Conservation (phyloP, 202 grass and related monocot genomes). For the Schoenoplectus triqueter region DNA sequence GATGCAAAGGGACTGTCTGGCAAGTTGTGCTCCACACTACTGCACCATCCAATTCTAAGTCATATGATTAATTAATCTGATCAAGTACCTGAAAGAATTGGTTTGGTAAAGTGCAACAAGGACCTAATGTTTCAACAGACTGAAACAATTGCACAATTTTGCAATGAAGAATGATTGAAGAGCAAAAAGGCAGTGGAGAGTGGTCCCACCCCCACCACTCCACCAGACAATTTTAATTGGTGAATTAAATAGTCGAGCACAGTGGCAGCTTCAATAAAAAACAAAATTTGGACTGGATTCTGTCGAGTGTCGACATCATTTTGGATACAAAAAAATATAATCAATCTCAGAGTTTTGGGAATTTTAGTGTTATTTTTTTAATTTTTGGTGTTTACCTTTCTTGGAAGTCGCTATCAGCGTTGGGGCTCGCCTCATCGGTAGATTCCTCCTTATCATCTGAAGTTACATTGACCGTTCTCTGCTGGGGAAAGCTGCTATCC, state of each 20-base stretch:
- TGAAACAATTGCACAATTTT: slow-evolving; percentile 42
- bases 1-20: slow-evolving; percentile 83
- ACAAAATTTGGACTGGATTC: slow-evolving; percentile 38
- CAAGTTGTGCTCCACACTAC: slow-evolving; percentile 74
- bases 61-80: background rate
- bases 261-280: slow-evolving; percentile 28
- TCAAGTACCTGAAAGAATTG: background rate
- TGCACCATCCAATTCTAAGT: slow-evolving; percentile 5
- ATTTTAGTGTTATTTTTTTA: slow-evolving; percentile 32
- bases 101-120: slow-evolving; percentile 34
- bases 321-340: background rate
- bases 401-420: slow-evolving; percentile 60
- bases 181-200: background rate
- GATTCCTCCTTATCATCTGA: slow-evolving; percentile 70
- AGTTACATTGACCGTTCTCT: slow-evolving; percentile 51
- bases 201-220: slow-evolving; percentile 19
- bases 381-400: slow-evolving; percentile 66
- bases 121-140: slow-evolving; percentile 17
- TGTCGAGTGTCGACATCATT: slow-evolving; percentile 25
- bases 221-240: slow-evolving; percentile 36
- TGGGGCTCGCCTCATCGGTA: slow-evolving; percentile 54
- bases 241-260: slow-evolving; percentile 18
- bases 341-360: background rate
- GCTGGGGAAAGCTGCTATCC: slow-evolving; percentile 41
- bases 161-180: slow-evolving; percentile 38